Conservation (phyloP, 2,329 filamentous ascomycete species). For the Helotiales sp. region DNA sequence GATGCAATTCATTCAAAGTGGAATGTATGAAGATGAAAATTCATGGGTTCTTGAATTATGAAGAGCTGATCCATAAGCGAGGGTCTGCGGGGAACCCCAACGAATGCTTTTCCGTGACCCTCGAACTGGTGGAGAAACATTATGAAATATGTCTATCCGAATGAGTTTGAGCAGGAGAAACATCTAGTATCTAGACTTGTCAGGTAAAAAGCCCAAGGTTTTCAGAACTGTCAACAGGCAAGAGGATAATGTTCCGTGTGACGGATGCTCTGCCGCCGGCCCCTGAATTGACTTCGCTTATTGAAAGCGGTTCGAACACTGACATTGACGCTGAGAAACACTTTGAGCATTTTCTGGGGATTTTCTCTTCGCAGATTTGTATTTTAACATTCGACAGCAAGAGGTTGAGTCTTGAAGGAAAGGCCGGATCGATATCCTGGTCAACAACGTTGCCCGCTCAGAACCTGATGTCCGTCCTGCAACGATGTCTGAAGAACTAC, state of each 20-base stretch:
- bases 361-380: too few relatives aligned
- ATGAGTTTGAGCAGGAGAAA: neutral
- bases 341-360: neutral
- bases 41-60: neutral
- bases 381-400: too few relatives aligned
- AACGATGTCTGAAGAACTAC: constrained; percentile 52
- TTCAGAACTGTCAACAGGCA: neutral
- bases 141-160: neutral
- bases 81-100: neutral
- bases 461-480: constrained; percentile 56
- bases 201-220: neutral
- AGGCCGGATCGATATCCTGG: constrained; percentile 62
- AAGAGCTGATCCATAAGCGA: neutral
- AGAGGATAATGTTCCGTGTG: neutral
- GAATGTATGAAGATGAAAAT: neutral
- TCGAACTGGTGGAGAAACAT: neutral
- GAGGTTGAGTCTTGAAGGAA: constrained; percentile 46
- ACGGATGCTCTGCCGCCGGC: neutral
- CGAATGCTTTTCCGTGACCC: neutral
- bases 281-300: neutral
- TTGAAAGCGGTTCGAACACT: neutral
- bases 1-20: neutral
- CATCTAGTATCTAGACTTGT: neutral
- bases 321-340: neutral
- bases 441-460: constrained; percentile 64